phyloP scores from a whole-genome alignment of 495 filamentous ascomycete genomes.

The Neurospora africana region DNA sequence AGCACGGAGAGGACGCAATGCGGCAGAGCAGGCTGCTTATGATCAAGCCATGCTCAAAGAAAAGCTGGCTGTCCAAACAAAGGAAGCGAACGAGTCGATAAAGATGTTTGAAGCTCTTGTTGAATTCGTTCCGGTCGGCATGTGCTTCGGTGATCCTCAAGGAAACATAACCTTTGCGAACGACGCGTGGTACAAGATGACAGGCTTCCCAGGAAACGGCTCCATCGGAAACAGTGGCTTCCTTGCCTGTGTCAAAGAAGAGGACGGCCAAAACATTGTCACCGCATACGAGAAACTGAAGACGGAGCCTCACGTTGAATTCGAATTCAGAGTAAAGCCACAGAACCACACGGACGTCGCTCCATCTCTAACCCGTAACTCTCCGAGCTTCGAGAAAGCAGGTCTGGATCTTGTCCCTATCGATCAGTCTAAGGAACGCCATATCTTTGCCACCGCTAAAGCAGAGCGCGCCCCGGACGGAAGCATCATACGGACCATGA shows the following conservation, averaged over 20 bases:
- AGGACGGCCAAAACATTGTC: constrained; percentile 24
- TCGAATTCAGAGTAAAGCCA: constrained; percentile 31
- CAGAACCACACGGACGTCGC: constrained; percentile 13
- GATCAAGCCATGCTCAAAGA: constrained; percentile 51
- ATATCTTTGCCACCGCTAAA: constrained; percentile 29
- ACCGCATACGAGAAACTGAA: constrained; percentile 27
- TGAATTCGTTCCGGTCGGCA: constrained; percentile 57
- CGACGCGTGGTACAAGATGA: constrained; percentile 47
- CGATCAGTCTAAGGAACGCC: constrained; percentile 23
- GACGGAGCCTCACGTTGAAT: constrained; percentile 21
- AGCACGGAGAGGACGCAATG: constrained; percentile 45
- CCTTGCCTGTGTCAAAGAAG: constrained; percentile 29
- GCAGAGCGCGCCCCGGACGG: constrained; percentile 30
- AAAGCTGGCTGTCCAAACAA: constrained; percentile 48
- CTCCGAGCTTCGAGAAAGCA: constrained; percentile 34
- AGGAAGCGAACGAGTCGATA: constrained; percentile 53
- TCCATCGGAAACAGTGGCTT: constrained; percentile 23
- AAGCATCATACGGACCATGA: constrained; percentile 28
- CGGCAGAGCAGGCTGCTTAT: constrained; percentile 48
- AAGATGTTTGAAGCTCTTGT: constrained; percentile 56
- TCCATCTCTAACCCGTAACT: constrained; percentile 21
- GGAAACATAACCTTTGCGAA: constrained; percentile 56
- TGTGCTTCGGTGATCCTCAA: constrained; percentile 51
- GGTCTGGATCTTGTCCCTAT: constrained; percentile 23
- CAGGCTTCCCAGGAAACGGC: constrained; percentile 16